Evolutionary conservation across 2,329 filamentous ascomycete genomes (phyloP), one percentile per base, ranked within the genome.

Genomic region (Nemania diffusa): DNA sequence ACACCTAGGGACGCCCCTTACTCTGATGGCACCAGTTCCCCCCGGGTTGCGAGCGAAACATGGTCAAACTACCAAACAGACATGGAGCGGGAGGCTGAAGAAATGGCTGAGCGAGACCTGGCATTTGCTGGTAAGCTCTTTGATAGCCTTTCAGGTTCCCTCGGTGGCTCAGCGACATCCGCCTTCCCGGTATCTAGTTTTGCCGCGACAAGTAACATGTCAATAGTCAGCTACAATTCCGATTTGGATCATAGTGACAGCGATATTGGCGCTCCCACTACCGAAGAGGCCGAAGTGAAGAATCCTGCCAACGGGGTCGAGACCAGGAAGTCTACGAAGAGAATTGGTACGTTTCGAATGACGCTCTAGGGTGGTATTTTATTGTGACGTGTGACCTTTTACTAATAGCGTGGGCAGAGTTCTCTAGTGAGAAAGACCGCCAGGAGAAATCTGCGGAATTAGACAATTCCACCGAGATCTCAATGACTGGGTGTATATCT

Each of bases 101-200:
- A 71, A 34, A 62, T 71, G 64, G 73, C 71, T 13, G 73, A 75
- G 67, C 62, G 69, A 51, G 71, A 77, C 50, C 69, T 76, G 42
- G 71, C 72, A 61, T 69, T 59, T 57, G 73, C 74, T 56, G 71
- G 73, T 73, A 77, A 77, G 67, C 68, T 72, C 42, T 77, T 75
- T 51, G 65, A 69, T 42, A 67, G 69, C 57, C 64, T 72, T 51
- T 68, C 65, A 6, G 67, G 60, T 40, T 67, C 69, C 17, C 65
- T 68, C 37, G 58, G 52, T 24, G 66, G 67, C 60, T 72, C 74
- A 27, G 62, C 68, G 26, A 71, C 73, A 26, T 69, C 71, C 17
- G 53, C 69, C 29, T 70, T 69, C 48, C 65, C 70, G 34, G 22
- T 59, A 5, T 53, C 68, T 11, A 73, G 68, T 48, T 64, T 64